Evolutionary conservation across 2,329 filamentous ascomycete species (phyloP).

Genomic region (Penicillium sp.): DNA sequence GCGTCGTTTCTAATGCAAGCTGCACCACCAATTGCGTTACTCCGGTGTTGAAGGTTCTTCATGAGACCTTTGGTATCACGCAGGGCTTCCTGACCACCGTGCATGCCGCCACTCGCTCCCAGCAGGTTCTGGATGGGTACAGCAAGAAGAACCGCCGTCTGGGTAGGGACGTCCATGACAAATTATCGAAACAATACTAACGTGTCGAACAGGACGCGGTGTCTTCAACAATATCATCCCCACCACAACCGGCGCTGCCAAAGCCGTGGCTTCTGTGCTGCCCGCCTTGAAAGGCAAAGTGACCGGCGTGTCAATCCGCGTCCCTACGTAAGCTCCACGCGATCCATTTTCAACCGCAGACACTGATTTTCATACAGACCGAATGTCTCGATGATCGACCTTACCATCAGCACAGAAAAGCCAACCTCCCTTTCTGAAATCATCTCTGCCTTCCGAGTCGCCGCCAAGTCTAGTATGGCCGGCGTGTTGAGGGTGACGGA

Average conservation of each 20-base stretch:
- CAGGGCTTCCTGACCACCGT: conserved; percentile 35
- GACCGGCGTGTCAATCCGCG: conserved; percentile 93
- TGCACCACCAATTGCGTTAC: conserved; percentile 37
- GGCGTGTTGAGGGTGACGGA: conserved; percentile 84
- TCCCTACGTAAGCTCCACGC: conserved; percentile 60
- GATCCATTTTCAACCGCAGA: not conserved
- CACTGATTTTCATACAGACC: conserved; percentile 36
- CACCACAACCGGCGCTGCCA: conserved; percentile 88
- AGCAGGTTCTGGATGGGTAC: conserved; percentile 35
- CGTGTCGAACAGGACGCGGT: conserved; percentile 64
- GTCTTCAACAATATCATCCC: conserved; percentile 97
- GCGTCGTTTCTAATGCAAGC: conserved; percentile 31
- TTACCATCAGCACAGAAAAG: conserved; percentile 86
- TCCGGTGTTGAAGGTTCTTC: conserved; percentile 32
- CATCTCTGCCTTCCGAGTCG: conserved; percentile 24
- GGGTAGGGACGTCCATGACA: conserved; percentile 10
- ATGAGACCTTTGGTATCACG: conserved; percentile 29
- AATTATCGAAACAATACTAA: not conserved
- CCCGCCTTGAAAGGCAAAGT: conserved; percentile 91
- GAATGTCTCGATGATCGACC: conserved; percentile 93
- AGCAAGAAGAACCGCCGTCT: conserved; percentile 35
- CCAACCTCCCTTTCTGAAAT: conserved; percentile 44
- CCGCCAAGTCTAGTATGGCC: conserved; percentile 46
- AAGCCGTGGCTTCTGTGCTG: conserved; percentile 95
- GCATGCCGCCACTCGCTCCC: conserved; percentile 32